Percentiles rank a stretch among this genome's conserved stretches.
Conservation (phyloP, 116 monocot genomes). For the Papilionanthe hybrid region DNA sequence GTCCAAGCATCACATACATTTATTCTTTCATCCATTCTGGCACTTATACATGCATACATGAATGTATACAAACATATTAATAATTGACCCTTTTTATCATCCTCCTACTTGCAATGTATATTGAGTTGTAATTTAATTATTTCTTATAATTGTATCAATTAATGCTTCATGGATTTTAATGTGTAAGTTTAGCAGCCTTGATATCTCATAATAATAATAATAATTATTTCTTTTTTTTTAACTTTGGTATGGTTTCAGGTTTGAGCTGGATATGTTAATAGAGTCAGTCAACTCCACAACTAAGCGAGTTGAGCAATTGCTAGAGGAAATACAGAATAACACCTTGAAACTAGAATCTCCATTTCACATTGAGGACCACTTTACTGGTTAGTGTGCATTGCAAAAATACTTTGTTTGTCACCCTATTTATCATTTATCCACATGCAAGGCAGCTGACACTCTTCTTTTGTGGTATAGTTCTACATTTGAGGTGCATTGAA, state of each 20-base stretch:
- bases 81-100: background rate
- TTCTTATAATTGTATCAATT: background rate
- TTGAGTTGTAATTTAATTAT: background rate
- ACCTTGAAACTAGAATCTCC: conserved; percentile 60
- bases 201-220: background rate
- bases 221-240: background rate
- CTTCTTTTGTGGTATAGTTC: conserved; percentile 17
- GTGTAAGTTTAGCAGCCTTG: background rate
- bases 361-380: conserved; percentile 70
- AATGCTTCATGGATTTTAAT: background rate
- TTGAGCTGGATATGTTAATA: conserved; percentile 94
- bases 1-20: too few species aligned
- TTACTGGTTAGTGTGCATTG: conserved; percentile 53
- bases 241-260: conserved; percentile 34
- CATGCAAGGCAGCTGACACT: background rate
- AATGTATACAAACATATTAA: background rate
- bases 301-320: conserved; percentile 63
- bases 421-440: background rate
- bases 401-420: background rate
- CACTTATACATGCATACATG: background rate
- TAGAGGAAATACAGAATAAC: conserved; percentile 75
- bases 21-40: background rate
- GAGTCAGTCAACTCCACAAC: conserved; percentile 78
- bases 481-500: conserved; percentile 57
- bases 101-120: background rate